Evolutionary conservation across 2,329 filamentous ascomycete species (phyloP).

Genomic region (Penicillium sp.): DNA sequence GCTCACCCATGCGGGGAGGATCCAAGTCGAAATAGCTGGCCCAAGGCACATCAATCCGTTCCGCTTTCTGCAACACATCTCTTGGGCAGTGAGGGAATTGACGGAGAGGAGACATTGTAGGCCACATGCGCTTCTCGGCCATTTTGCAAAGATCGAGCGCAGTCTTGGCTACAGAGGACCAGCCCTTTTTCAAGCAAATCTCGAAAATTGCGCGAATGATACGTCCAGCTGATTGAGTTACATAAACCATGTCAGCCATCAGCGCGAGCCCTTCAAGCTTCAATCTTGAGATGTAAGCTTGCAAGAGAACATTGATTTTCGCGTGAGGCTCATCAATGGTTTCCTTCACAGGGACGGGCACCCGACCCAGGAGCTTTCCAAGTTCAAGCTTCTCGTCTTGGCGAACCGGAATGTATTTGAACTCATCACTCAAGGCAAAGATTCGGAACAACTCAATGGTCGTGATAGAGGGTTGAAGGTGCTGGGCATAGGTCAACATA

Average conservation of each 20-base stretch:
- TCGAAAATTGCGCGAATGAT: slow-evolving; percentile 95
- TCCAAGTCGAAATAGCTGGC: slow-evolving; percentile 93
- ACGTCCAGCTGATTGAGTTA: slow-evolving; percentile 95
- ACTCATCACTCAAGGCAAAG: slow-evolving; percentile 93
- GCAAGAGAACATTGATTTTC: slow-evolving; percentile 96
- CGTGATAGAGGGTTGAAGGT: slow-evolving; percentile 88
- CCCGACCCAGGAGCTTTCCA: slow-evolving; percentile 81
- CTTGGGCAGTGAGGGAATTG: slow-evolving; percentile 81
- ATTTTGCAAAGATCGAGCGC: slow-evolving; percentile 96
- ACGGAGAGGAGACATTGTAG: slow-evolving; percentile 91
- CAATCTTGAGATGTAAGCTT: slow-evolving; percentile 93
- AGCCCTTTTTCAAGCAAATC: slow-evolving; percentile 95
- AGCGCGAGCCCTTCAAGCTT: slow-evolving; percentile 90
- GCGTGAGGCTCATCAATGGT: slow-evolving; percentile 94
- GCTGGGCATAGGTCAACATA: slow-evolving; percentile 95
- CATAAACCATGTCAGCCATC: slow-evolving; percentile 98
- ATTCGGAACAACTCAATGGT: slow-evolving; percentile 96
- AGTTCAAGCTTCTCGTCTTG: slow-evolving; percentile 97
- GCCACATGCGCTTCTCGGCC: slow-evolving; percentile 99
- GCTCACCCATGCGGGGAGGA: slow-evolving; percentile 91
- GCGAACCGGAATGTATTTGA: slow-evolving; percentile 97
- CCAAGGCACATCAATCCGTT: slow-evolving; percentile 94
- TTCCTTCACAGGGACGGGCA: slow-evolving; percentile 96
- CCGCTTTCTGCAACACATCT: slow-evolving; percentile 87
- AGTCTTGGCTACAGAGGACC: slow-evolving; percentile 88